Percentiles rank a stretch among this genome's conserved stretches.
Evolutionary conservation across 2,329 filamentous ascomycete species (phyloP).

Genomic region (Sporothrix curviconia): DNA sequence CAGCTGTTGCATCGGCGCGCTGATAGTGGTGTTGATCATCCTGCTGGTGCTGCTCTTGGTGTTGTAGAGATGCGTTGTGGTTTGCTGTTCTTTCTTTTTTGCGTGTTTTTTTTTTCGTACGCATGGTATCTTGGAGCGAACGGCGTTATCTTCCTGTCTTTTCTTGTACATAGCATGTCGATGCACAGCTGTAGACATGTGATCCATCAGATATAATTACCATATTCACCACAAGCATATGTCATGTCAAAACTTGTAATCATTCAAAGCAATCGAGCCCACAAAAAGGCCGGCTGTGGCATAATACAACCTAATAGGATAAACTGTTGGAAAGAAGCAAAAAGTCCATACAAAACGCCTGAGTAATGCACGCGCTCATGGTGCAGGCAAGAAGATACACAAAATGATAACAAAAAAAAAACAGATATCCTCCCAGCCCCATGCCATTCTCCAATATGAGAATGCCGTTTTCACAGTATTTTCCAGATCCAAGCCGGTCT

Average conservation of each 20-base stretch:
- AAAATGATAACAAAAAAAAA: not conserved
- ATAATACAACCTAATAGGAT: too few relatives aligned
- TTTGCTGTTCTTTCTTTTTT: not conserved
- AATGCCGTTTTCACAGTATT: constrained; percentile 3
- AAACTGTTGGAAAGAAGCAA: not conserved
- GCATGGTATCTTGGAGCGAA: not conserved
- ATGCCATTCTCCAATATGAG: too few relatives aligned
- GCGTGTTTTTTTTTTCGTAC: not conserved
- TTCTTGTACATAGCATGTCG: not conserved
- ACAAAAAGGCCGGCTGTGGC: too few relatives aligned
- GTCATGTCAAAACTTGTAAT: too few relatives aligned
- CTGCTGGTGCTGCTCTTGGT: constrained; percentile 72
- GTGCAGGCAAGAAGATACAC: not conserved
- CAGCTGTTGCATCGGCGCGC: constrained; percentile 81
- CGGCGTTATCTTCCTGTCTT: not conserved
- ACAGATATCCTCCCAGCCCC: too few relatives aligned
- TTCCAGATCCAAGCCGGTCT: constrained; percentile 42
- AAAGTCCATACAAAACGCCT: not conserved
- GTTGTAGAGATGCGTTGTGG: constrained; percentile 32
- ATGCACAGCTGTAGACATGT: too few relatives aligned
- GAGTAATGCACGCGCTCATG: not conserved
- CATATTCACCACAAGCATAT: too few relatives aligned
- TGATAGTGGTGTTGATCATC: constrained; percentile 84
- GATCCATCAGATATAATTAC: too few relatives aligned
- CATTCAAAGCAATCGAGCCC: too few relatives aligned